Evolutionary conservation across 2,329 filamentous ascomycete genomes (phyloP), one percentile per base, ranked within the genome.

Genomic region (Fusarium duplospermum): DNA sequence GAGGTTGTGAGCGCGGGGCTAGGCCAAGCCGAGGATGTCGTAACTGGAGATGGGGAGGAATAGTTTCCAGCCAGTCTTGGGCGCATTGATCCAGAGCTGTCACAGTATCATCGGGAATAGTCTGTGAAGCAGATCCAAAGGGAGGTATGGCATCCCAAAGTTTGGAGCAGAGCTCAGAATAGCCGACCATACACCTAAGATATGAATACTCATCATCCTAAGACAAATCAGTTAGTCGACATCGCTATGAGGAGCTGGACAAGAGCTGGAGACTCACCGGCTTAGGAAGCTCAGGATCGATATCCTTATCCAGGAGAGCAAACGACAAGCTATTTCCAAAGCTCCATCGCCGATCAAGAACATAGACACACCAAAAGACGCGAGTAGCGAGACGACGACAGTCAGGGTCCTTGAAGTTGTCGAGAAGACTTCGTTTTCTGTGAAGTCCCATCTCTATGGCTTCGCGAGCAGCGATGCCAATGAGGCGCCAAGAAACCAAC

Each of bases 321-420:
- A 87, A 88, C 0, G 86, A 86, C 22, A 88, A 74, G 14, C 86
- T 86, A 0, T 86, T 88, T 2, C 86, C 86, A 36, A 88, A 87
- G 11, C 86, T 87, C 85, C 86, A 89, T 24, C 87, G 84, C 1
- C 86, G 84, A 59, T 88, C 87, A 1, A 89, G 82, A 0, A 87
- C 84, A 63, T 88, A 88, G 20, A 87, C 85, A 33, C 83, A 86
- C 86, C 87, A 89, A 68, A 88, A 88, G 0, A 88, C 81, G 2
- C 81, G 77, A 1, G 80, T 76, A 0, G 84, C 84, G 2, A 80
- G 62, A 1, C 78, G 75, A 0, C 82, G 81, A 2, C 79, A 71
- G 2, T 78, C 68, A 0, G 73, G 68, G 40, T 84, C 80, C 2
- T 75, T 73, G 36, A 85, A 83, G 14, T 82, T 84, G 50, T 84